A percentile compares a stretch with the other conserved stretches of the same genome.
phyloP scores from a whole-genome alignment of 2,329 filamentous ascomycete genomes.

The Fusarium sarcochroum region DNA sequence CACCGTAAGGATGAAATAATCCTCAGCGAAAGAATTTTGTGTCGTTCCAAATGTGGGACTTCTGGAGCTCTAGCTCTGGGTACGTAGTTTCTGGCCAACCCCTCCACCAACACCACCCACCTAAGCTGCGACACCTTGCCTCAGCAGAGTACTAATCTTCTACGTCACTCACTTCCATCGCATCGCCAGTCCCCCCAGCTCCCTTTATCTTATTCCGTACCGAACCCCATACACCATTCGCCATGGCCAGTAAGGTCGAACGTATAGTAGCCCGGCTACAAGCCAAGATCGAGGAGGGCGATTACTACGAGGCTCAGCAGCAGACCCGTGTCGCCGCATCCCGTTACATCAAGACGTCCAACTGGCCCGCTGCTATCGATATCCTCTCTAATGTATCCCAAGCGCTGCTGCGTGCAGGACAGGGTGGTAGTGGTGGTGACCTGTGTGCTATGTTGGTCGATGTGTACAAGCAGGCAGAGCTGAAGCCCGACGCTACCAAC shows the following conservation, averaged over 20 bases:
- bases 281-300: conserved; percentile 88
- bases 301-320: conserved; percentile 98
- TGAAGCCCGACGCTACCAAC: conserved; percentile 80
- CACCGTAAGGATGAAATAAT: background rate
- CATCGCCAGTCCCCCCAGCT: background rate
- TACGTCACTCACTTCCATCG: conserved; percentile 35
- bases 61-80: conserved; percentile 28
- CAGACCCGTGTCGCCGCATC: conserved; percentile 96
- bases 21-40: background rate
- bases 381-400: conserved; percentile 88
- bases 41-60: conserved; percentile 22
- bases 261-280: conserved; percentile 77
- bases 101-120: conserved; percentile 35
- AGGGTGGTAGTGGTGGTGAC: conserved; percentile 93
- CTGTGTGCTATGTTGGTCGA: conserved; percentile 89
- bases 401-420: conserved; percentile 89
- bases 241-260: conserved; percentile 59
- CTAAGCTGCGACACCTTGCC: conserved; percentile 27
- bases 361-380: conserved; percentile 88
- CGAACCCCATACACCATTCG: conserved; percentile 7
- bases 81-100: conserved; percentile 27
- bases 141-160: conserved; percentile 34
- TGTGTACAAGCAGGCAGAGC: conserved; percentile 88
- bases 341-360: conserved; percentile 89
- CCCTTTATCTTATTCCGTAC: background rate